Evolutionary conservation across 768 basidiomycete species (phyloP), one percentile per base, ranked within the genome.

Genomic region (Termitomyces titanicus): DNA sequence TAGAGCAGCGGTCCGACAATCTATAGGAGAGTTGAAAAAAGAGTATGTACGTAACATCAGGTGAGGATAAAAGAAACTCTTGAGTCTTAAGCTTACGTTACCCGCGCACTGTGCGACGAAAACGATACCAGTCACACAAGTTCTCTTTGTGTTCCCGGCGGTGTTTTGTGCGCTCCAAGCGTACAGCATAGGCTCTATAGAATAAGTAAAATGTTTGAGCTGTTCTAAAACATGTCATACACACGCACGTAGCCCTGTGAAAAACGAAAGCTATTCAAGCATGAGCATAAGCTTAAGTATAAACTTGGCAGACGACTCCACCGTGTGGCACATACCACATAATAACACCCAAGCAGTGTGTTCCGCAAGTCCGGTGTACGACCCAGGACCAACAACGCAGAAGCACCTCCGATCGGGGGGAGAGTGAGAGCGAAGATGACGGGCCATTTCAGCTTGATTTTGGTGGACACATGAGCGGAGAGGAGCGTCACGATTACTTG

Each of bases 101-200:
- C 77, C 78, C 12, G 70, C 74, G 44, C 76, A 78, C 53, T 76
- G 73, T 2, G 73, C 78, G n/a, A 74, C 69, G 56, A 79, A 79
- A 54, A 75, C 68, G 8, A 77, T 56, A 2, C 75, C 76, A 24
- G 77, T 78, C 5, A 72, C 74, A 48, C 72, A 68, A 0, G 67
- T 61, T 56, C 74, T 76, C 64, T 75, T 77, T 1, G 75, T 76
- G 52, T 77, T 73, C 0, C 75, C 75, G 24, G 72, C 71, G 17
- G 74, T 73, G 51, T 75, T 76, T 55, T 73, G 73, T 1, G 74
- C 63, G 29, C 68, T 68, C 74, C 75, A 77, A 0, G 72, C 69
- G 51, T 74, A 74, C 2, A 74, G 63, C 70, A 76, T 72, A 11
- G 74, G 73, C 52, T 76, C 69, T 72, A 33, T 4, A 11, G 24